These are phyloP conservation scores for Talaromyces sp. DNA, from an alignment of 2,329 filamentous ascomycete genomes.

Conservation along the genomic window DNA sequence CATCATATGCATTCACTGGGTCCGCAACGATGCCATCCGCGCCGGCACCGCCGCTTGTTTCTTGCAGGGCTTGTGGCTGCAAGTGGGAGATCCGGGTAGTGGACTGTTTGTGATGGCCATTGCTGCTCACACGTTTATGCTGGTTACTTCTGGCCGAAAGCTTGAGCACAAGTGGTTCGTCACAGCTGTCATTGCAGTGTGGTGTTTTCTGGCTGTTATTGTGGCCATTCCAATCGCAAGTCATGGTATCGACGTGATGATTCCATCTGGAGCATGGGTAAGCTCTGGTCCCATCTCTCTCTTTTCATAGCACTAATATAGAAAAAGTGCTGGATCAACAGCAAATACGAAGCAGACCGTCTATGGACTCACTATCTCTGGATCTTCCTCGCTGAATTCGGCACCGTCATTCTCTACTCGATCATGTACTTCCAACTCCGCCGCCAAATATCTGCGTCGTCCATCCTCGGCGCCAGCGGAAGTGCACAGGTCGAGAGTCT, in stretches of 20 bases:
- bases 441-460: conserved; percentile 36
- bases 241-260: conserved; percentile 40
- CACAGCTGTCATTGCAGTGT: conserved; percentile 38
- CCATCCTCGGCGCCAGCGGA: conserved; percentile 24
- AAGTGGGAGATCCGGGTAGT: conserved; percentile 48
- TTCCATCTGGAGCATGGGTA: conserved; percentile 49
- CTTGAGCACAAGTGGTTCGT: conserved; percentile 44
- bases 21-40: conserved; percentile 39
- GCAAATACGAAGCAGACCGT: conserved; percentile 38
- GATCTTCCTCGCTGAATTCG: conserved; percentile 51
- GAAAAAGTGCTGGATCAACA: conserved; percentile 47
- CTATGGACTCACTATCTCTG: conserved; percentile 51
- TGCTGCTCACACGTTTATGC: conserved; percentile 49
- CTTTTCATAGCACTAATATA: neutral
- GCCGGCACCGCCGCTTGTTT: conserved; percentile 43
- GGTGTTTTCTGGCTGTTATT: conserved; percentile 42
- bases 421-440: conserved; percentile 47
- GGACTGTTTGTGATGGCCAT: conserved; percentile 52
- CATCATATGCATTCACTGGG: conserved; percentile 43
- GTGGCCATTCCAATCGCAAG: conserved; percentile 43
- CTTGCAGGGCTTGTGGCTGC: conserved; percentile 48
- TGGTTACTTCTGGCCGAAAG: conserved; percentile 45
- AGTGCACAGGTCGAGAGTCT: conserved; percentile 33
- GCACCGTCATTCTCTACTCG: conserved; percentile 45
- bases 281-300: conserved; percentile 13